Evolutionary conservation across 768 basidiomycete species (phyloP).

Genomic region (Leccinum boreale): DNA sequence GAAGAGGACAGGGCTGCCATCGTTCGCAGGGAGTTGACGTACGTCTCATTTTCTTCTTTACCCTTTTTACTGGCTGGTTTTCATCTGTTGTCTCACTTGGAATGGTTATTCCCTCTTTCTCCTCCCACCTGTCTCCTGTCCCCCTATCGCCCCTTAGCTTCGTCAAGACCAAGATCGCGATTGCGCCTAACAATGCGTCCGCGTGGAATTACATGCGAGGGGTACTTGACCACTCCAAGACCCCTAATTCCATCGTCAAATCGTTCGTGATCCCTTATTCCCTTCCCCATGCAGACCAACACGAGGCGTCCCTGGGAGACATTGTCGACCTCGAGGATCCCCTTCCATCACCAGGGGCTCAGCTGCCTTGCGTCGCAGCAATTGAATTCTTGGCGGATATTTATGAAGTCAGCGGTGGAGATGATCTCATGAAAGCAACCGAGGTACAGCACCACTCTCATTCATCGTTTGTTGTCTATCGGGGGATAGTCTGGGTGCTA

Average conservation of each 20-base stretch:
- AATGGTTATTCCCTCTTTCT: neutral
- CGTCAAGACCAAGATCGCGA: slow-evolving; percentile 76
- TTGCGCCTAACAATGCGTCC: slow-evolving; percentile 90
- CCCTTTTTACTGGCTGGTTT: neutral
- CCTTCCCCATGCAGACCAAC: slow-evolving; percentile 27
- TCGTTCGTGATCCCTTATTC: slow-evolving; percentile 70
- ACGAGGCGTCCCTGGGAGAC: slow-evolving; percentile 34
- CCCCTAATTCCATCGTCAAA: slow-evolving; percentile 52
- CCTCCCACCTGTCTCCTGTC: neutral
- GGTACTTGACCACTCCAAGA: slow-evolving; percentile 58
- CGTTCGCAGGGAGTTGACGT: slow-evolving; percentile 73
- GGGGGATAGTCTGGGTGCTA: slow-evolving; percentile 2
- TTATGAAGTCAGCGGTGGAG: slow-evolving; percentile 55
- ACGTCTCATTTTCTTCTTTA: slow-evolving; percentile 29
- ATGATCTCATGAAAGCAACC: slow-evolving; percentile 43
- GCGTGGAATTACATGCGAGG: slow-evolving; percentile 98
- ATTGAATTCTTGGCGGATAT: slow-evolving; percentile 85
- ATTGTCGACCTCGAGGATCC: slow-evolving; percentile 75
- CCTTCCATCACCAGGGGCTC: slow-evolving; percentile 56
- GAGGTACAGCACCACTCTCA: slow-evolving; percentile 37
- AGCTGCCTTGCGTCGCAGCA: slow-evolving; percentile 75
- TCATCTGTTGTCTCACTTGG: neutral
- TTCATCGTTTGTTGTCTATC: neutral
- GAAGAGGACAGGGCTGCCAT: slow-evolving; percentile 57
- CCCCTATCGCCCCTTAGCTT: slow-evolving; percentile 47